Conservation (phyloP, 2,329 filamentous ascomycete genomes). For the Aspergillus chevalieri region DNA sequence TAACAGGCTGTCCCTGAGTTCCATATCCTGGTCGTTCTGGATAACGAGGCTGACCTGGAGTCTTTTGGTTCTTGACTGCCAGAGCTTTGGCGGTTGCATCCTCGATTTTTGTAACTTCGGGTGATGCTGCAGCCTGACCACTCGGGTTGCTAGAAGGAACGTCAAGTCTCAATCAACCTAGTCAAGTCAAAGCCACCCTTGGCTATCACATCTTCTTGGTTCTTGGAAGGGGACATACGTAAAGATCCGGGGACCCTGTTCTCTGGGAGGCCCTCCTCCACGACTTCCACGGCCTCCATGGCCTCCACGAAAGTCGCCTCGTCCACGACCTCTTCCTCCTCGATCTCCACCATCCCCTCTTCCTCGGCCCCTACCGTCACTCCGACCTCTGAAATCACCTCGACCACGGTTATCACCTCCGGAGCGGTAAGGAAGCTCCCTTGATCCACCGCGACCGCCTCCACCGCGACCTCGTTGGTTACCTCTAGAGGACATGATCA, state of each 20-base stretch:
- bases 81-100: conserved; percentile 21
- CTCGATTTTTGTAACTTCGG: conserved; percentile 23
- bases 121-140: conserved; percentile 15
- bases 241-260: conserved; percentile 21
- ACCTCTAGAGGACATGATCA: conserved; percentile 13
- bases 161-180: not conserved
- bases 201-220: not conserved
- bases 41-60: conserved; percentile 14
- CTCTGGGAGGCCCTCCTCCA: conserved; percentile 3
- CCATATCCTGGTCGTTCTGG: conserved; percentile 35
- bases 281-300: conserved; percentile 4
- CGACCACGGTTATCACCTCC: conserved; percentile 3
- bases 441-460: conserved; percentile 19
- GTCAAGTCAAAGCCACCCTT: not conserved
- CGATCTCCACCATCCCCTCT: conserved; percentile 11
- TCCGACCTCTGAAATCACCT: conserved; percentile 10
- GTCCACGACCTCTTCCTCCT: conserved; percentile 10
- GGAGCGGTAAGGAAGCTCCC: conserved; percentile 17
- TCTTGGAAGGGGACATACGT: conserved; percentile 18
- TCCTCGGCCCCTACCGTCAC: conserved; percentile 17
- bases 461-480: conserved; percentile 12
- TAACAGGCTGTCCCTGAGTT: conserved; percentile 24
- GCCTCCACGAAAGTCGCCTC: conserved; percentile 3
- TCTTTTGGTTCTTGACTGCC: conserved; percentile 10
- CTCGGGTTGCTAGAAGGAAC: conserved; percentile 14